Evolutionary conservation across 2,329 filamentous ascomycete species (phyloP).

Genomic region (Aspergillus nomiae): DNA sequence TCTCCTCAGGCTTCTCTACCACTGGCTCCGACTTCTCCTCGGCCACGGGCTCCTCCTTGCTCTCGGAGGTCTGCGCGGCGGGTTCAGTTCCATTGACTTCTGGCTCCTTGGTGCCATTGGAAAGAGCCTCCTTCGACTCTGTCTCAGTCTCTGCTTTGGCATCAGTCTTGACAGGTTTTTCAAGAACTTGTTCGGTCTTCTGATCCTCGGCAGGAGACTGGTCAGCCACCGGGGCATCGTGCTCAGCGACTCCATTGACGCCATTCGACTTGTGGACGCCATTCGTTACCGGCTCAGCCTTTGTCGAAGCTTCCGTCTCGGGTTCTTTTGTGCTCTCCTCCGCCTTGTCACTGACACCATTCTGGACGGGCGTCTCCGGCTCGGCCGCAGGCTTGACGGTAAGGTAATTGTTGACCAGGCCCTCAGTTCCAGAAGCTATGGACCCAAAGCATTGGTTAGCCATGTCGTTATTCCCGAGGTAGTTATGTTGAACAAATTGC

Average conservation of each 20-base stretch:
- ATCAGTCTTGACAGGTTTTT: slow-evolving; percentile 6
- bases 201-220: slow-evolving; percentile 12
- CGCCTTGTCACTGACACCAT: slow-evolving; percentile 15
- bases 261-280: slow-evolving; percentile 10
- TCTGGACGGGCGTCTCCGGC: slow-evolving; percentile 14
- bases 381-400: slow-evolving; percentile 13
- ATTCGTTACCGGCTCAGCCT: slow-evolving; percentile 6
- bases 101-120: slow-evolving; percentile 8
- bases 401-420: slow-evolving; percentile 24
- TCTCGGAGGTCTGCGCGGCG: slow-evolving; percentile 10
- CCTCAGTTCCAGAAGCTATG: slow-evolving; percentile 27
- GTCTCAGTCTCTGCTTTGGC: slow-evolving; percentile 5
- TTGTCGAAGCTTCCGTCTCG: slow-evolving; percentile 3
- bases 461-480: not conserved
- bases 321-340: slow-evolving; percentile 17
- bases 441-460: slow-evolving; percentile 1
- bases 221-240: slow-evolving; percentile 4
- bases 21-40: slow-evolving; percentile 3
- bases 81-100: slow-evolving; percentile 16
- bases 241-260: slow-evolving; percentile 6
- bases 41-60: slow-evolving; percentile 3
- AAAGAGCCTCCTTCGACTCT: slow-evolving; percentile 6
- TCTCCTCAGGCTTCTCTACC: slow-evolving; percentile 6
- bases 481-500: not conserved
- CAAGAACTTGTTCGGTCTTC: slow-evolving; percentile 8